Percentiles rank a stretch among this genome's conserved stretches.
Conservation (phyloP, 345 rosid species). For the Garcia nutans region DNA sequence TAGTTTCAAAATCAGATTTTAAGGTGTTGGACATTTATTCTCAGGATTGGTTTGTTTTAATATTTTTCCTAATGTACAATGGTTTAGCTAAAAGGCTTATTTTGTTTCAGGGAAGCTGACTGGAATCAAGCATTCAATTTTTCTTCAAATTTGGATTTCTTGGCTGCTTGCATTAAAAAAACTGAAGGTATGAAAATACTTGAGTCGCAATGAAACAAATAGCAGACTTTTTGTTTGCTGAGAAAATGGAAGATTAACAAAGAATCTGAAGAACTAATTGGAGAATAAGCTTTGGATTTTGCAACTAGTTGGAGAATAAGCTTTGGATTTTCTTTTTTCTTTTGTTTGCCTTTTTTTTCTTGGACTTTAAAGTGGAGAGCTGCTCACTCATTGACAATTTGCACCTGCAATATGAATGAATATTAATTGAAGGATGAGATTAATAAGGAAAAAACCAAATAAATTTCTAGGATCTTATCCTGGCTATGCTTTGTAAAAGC, state of each 20-base stretch:
- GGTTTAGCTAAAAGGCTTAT: slow-evolving; percentile 12
- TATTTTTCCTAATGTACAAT: background rate
- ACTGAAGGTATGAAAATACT: slow-evolving; percentile 44
- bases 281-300: background rate
- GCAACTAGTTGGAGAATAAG: background rate
- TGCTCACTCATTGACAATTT: background rate
- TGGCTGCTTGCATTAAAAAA: slow-evolving; percentile 57
- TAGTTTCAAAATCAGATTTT: background rate
- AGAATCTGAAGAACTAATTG: background rate
- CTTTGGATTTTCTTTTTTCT: background rate
- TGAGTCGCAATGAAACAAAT: background rate
- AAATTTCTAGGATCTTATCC: background rate
- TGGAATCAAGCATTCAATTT: slow-evolving; percentile 83
- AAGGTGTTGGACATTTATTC: background rate
- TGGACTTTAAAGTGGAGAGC: background rate
- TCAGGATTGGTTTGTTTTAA: background rate
- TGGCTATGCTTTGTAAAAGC: background rate
- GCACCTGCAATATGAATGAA: background rate
- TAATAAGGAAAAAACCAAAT: background rate
- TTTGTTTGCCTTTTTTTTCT: background rate
- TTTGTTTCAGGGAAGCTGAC: slow-evolving; percentile 71
- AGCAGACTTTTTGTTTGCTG: background rate
- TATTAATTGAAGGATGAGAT: background rate
- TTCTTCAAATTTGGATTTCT: slow-evolving; percentile 68
- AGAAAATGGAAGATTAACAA: background rate